Conservation (phyloP, 257 asterid species). For the Jaltomata sinuosa region DNA sequence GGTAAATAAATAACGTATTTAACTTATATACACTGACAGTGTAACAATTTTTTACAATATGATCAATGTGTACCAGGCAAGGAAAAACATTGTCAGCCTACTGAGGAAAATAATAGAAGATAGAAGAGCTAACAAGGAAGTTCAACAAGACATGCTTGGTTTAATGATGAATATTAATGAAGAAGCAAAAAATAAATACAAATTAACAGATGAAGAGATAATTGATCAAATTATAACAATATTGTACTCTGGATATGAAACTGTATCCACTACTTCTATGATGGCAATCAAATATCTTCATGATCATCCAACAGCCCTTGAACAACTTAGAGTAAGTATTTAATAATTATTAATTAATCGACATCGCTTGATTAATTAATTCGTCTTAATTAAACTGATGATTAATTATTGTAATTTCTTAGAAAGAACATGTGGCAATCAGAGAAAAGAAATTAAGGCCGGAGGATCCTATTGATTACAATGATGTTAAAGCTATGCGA, state of each 20-base stretch:
- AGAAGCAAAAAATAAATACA: constrained; percentile 14
- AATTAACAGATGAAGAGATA: constrained; percentile 55
- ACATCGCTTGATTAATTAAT: neutral
- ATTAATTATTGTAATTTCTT: neutral
- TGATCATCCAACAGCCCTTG: constrained; percentile 62
- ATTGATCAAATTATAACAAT: constrained; percentile 73
- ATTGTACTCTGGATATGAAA: constrained; percentile 81
- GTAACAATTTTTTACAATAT: neutral
- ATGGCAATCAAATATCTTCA: constrained; percentile 86
- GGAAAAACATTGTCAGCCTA: constrained; percentile 40
- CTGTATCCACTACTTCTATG: constrained; percentile 79
- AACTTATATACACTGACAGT: neutral
- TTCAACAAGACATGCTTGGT: constrained; percentile 46
- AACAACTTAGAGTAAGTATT: constrained; percentile 55
- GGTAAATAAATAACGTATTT: constrained; percentile 17
- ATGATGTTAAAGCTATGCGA: constrained; percentile 49
- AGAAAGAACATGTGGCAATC: constrained; percentile 63
- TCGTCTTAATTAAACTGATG: neutral
- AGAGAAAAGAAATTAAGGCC: constrained; percentile 22
- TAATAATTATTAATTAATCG: neutral
- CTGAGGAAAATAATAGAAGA: constrained; percentile 37
- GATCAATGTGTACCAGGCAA: constrained; percentile 33
- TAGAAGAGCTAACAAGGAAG: constrained; percentile 39
- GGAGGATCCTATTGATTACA: constrained; percentile 46
- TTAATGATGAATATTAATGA: constrained; percentile 23